Evolutionary conservation across 2,329 filamentous ascomycete genomes (phyloP).

Genomic region (Penicillium sp.): DNA sequence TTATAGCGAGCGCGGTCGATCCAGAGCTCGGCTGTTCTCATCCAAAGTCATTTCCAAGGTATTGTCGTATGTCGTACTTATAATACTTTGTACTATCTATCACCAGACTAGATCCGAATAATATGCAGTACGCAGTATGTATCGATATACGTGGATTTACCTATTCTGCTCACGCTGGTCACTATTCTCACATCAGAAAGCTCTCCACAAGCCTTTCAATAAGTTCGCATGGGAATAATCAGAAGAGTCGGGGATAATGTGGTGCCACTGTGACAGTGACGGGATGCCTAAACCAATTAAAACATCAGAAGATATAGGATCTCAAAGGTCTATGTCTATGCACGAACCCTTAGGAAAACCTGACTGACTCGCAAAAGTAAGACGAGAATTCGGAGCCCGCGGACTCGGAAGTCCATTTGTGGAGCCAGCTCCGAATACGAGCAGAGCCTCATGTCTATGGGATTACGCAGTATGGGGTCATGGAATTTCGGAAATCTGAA

Average conservation of each 20-base stretch:
- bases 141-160: not conserved
- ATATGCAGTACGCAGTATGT: too few relatives aligned
- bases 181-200: not conserved
- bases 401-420: not conserved
- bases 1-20: too few relatives aligned
- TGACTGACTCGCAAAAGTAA: not conserved
- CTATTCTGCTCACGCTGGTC: not conserved
- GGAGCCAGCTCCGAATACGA: not conserved
- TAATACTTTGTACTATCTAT: too few relatives aligned
- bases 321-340: not conserved
- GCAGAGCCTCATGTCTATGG: not conserved
- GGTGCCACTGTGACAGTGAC: not conserved
- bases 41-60: too few relatives aligned
- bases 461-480: too few relatives aligned
- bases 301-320: too few relatives aligned
- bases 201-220: too few relatives aligned
- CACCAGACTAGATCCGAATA: not conserved
- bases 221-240: not conserved
- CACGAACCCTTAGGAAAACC: not conserved
- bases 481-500: too few relatives aligned
- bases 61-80: too few relatives aligned
- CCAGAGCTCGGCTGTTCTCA: too few relatives aligned
- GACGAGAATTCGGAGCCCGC: not conserved
- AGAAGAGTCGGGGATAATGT: not conserved
- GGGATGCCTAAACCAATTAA: too few relatives aligned